Percentiles rank a stretch among this genome's conserved stretches.
Evolutionary conservation across 2,329 filamentous ascomycete genomes (phyloP).

Genomic region (Microthyrium microscopicum): DNA sequence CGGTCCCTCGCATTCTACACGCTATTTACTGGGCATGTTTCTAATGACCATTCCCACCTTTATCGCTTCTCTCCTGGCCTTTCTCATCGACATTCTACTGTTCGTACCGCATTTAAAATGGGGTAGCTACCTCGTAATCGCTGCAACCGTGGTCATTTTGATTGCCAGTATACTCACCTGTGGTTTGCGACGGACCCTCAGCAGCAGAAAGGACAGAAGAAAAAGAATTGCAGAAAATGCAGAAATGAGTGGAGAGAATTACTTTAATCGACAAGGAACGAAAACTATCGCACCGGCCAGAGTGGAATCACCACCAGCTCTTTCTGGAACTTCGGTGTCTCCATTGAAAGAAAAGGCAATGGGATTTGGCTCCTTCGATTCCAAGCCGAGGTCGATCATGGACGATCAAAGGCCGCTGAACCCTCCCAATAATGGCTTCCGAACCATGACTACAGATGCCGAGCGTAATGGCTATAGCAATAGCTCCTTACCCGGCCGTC

Average conservation of each 20-base stretch:
- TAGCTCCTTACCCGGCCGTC: too few species aligned
- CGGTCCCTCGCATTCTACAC: conserved; percentile 71
- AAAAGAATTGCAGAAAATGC: conserved; percentile 84
- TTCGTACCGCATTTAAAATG: conserved; percentile 89
- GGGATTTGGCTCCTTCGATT: conserved; percentile 48
- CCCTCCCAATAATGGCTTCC: conserved; percentile 31
- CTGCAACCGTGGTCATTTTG: conserved; percentile 70
- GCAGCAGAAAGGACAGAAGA: conserved; percentile 84
- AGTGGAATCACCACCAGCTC: conserved; percentile 36
- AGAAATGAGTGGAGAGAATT: conserved; percentile 93
- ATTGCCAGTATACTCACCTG: conserved; percentile 74
- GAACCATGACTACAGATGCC: too few species aligned
- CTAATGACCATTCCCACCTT: conserved; percentile 78
- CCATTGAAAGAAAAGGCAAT: conserved; percentile 33
- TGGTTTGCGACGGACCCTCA: conserved; percentile 82
- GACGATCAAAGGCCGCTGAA: conserved; percentile 61
- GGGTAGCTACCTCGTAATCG: conserved; percentile 88
- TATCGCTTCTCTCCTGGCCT: conserved; percentile 67
- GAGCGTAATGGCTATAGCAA: too few species aligned
- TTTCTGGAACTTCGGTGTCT: conserved; percentile 38
- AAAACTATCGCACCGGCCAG: conserved; percentile 28
- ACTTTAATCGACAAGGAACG: conserved; percentile 41
- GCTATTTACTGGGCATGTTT: conserved; percentile 70
- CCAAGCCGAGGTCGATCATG: conserved; percentile 38
- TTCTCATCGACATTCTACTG: conserved; percentile 81